Evolutionary conservation across 306 rosid genomes (phyloP).

Genomic region (Fagus sylvatica): DNA sequence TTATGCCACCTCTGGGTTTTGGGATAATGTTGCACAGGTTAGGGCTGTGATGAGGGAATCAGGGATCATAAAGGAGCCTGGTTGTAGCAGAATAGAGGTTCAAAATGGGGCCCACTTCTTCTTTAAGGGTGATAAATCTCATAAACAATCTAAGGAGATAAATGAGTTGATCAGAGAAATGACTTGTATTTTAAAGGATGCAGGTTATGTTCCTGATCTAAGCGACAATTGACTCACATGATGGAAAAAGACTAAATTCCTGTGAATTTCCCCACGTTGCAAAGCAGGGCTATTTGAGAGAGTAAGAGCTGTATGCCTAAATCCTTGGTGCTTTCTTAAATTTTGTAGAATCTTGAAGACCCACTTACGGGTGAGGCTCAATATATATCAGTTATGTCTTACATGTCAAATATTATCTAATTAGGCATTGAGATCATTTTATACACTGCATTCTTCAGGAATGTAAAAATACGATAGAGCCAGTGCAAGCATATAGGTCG

Average conservation of each 20-base stretch:
- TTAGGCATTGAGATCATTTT: not conserved
- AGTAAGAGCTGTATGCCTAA: not conserved
- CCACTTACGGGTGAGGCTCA: not conserved
- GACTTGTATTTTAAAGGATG: conserved; percentile 47
- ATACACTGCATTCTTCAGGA: not conserved
- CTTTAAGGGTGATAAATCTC: conserved; percentile 54
- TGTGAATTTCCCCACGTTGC: conserved; percentile 6
- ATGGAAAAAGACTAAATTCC: conserved; percentile 15
- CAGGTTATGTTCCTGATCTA: conserved; percentile 48
- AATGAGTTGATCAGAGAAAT: conserved; percentile 48
- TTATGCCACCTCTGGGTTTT: conserved; percentile 65
- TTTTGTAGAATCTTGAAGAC: not conserved
- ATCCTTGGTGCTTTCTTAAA: not conserved
- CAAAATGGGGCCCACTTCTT: conserved; percentile 54
- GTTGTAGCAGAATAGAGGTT: conserved; percentile 73
- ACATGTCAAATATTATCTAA: not conserved
- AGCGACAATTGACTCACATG: conserved; percentile 20
- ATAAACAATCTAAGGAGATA: conserved; percentile 49
- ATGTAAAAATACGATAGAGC: not conserved
- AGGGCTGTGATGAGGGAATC: conserved; percentile 56
- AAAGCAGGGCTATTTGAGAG: conserved; percentile 5
- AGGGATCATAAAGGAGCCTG: conserved; percentile 73
- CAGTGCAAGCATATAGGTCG: not conserved
- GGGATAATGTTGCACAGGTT: conserved; percentile 66
- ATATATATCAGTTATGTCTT: not conserved